These are phyloP conservation scores for Combretum micranthum DNA, from an alignment of 345 rosid genomes.

Conservation along the genomic window DNA sequence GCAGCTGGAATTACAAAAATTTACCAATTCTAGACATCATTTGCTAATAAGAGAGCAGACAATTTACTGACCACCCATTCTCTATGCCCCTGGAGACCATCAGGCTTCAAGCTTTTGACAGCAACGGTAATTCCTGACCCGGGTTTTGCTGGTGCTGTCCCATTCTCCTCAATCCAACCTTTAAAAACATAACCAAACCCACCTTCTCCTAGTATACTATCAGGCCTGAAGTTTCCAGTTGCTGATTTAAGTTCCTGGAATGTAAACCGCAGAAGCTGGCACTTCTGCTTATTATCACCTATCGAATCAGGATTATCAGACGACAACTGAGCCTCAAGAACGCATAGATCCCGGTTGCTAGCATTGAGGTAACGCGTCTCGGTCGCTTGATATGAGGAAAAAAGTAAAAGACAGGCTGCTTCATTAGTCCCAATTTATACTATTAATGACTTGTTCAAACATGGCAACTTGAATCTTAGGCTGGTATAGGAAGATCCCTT, in stretches of 20 bases:
- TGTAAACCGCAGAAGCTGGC: conserved; percentile 55
- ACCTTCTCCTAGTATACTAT: conserved; percentile 85
- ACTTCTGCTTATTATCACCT: conserved; percentile 25
- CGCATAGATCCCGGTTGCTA: conserved; percentile 56
- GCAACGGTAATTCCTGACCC: conserved; percentile 83
- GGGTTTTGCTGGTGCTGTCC: conserved; percentile 75
- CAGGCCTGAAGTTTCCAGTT: conserved; percentile 76
- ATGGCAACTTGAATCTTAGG: neutral
- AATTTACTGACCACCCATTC: conserved; percentile 76
- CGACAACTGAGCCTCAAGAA: conserved; percentile 48
- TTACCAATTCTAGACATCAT: neutral
- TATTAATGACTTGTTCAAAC: neutral
- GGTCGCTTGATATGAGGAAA: conserved; percentile 35
- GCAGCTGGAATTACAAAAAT: too few relatives aligned
- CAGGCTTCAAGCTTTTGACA: conserved; percentile 78
- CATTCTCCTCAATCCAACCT: conserved; percentile 83
- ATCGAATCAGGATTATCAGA: conserved; percentile 38
- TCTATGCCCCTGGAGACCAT: conserved; percentile 87
- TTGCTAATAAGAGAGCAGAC: conserved; percentile 8
- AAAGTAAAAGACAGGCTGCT: neutral
- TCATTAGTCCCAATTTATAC: neutral
- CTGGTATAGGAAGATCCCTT: neutral
- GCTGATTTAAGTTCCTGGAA: conserved; percentile 76
- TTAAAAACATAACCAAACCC: conserved; percentile 81
- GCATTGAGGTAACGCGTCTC: conserved; percentile 72